Percentiles rank a stretch among this genome's conserved stretches.
phyloP scores from a whole-genome alignment of 768 basidiomycete species.

The Lactarius psammicola region DNA sequence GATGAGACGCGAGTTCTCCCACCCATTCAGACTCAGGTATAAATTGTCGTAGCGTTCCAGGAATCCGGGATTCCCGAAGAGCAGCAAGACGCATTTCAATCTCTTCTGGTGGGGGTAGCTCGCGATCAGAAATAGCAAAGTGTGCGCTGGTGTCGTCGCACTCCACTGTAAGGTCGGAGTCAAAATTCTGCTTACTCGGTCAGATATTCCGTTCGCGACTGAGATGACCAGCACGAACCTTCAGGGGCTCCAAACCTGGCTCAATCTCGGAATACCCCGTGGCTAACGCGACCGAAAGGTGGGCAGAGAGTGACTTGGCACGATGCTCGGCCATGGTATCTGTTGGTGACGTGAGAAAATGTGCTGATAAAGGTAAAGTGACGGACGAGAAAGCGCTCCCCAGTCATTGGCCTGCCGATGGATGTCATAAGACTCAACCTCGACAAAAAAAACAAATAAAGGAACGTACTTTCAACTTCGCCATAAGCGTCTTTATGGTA shows the following conservation, averaged over 20 bases:
- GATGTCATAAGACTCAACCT: background rate
- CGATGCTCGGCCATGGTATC: conserved; percentile 53
- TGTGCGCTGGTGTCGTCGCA: conserved; percentile 38
- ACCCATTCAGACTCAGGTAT: conserved; percentile 45
- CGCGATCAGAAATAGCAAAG: conserved; percentile 36
- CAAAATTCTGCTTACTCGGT: conserved; percentile 45
- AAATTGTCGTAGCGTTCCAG: conserved; percentile 36
- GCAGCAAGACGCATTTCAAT: conserved; percentile 33
- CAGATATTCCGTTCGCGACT: background rate
- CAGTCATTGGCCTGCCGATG: conserved; percentile 55
- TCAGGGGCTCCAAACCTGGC: conserved; percentile 48
- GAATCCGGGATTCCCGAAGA: conserved; percentile 34
- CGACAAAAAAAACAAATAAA: too few relatives aligned
- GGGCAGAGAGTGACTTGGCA: conserved; percentile 37
- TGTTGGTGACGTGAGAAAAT: conserved; percentile 26
- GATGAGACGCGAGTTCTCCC: conserved; percentile 37
- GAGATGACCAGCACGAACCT: conserved; percentile 37
- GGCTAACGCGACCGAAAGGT: conserved; percentile 48
- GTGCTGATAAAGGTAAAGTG: background rate
- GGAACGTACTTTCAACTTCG: conserved; percentile 13
- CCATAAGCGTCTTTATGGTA: conserved; percentile 21
- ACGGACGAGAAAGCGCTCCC: conserved; percentile 61
- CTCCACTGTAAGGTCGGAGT: conserved; percentile 46
- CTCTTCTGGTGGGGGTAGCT: conserved; percentile 23
- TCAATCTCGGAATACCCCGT: conserved; percentile 48